Evolutionary conservation across 331 rosid genomes (phyloP).

Genomic region (Acacia pycnantha): DNA sequence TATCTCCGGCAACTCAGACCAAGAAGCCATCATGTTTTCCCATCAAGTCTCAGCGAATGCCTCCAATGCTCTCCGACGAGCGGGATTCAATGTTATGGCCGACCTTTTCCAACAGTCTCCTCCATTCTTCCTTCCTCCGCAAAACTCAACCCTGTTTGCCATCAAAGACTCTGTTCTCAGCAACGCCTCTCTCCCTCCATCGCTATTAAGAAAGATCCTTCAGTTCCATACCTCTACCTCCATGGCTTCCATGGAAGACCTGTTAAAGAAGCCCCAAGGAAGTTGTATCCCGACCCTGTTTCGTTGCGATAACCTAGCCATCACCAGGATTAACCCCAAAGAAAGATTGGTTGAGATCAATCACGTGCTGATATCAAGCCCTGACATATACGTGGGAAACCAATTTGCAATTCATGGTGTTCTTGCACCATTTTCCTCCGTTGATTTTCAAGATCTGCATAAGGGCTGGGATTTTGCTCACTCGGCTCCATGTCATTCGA

Average conservation of each 20-base stretch:
- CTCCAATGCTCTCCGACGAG: constrained; percentile 48
- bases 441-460: constrained; percentile 32
- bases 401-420: constrained; percentile 65
- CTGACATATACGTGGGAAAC: constrained; percentile 51
- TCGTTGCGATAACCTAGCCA: constrained; percentile 28
- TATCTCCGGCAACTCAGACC: constrained; percentile 28
- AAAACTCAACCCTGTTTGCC: constrained; percentile 50
- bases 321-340: constrained; percentile 42
- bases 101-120: constrained; percentile 62
- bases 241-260: constrained; percentile 37
- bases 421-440: constrained; percentile 50
- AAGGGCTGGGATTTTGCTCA: constrained; percentile 38
- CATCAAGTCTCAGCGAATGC: constrained; percentile 43
- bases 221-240: constrained; percentile 44
- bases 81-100: constrained; percentile 58
- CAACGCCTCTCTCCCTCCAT: constrained; percentile 44
- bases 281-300: constrained; percentile 43
- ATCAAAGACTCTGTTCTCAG: constrained; percentile 42
- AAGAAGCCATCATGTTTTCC: constrained; percentile 24
- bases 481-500: constrained; percentile 37
- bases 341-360: constrained; percentile 53
- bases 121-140: constrained; percentile 44
- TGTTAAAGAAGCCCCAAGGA: constrained; percentile 33
- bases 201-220: constrained; percentile 41
- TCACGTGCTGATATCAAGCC: constrained; percentile 53